Conservation (phyloP, 2,329 filamentous ascomycete genomes). For the Zymoseptoria crescenta region DNA sequence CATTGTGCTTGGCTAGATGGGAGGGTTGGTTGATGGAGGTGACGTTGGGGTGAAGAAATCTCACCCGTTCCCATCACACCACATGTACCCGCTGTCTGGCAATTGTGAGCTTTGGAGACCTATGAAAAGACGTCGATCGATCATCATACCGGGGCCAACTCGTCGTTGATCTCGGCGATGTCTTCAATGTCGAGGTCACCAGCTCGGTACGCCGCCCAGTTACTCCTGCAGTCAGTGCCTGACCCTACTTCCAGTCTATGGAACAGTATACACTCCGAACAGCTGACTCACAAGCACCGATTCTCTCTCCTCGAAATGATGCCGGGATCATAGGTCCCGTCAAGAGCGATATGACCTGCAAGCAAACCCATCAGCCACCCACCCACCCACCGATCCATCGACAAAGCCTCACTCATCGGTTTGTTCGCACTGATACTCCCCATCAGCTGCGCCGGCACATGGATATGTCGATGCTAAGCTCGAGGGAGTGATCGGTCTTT, state of each 20-base stretch:
- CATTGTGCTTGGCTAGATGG: constrained; percentile 45
- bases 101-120: constrained; percentile 13
- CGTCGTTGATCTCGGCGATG: constrained; percentile 62
- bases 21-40: background rate
- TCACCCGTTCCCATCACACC: constrained; percentile 48
- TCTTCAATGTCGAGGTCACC: constrained; percentile 63
- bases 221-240: constrained; percentile 61
- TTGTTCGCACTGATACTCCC: constrained; percentile 68
- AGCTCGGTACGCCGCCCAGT: constrained; percentile 62
- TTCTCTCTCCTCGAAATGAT: constrained; percentile 53
- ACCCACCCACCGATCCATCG: no score
- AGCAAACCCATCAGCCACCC: no score
- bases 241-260: no score
- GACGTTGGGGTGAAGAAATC: background rate
- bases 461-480: no score
- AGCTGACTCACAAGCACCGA: constrained; percentile 52
- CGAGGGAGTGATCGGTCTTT: no score
- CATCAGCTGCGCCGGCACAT: constrained; percentile 66
- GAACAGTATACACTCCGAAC: no score
- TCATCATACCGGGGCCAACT: constrained; percentile 55
- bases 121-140: background rate
- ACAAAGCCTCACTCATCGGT: constrained; percentile 39
- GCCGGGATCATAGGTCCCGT: constrained; percentile 72
- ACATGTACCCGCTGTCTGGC: constrained; percentile 38
- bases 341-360: constrained; percentile 48